These are phyloP conservation scores for Pulveroboletus sp. DNA, from an alignment of 768 basidiomycete genomes.

Conservation along the genomic window DNA sequence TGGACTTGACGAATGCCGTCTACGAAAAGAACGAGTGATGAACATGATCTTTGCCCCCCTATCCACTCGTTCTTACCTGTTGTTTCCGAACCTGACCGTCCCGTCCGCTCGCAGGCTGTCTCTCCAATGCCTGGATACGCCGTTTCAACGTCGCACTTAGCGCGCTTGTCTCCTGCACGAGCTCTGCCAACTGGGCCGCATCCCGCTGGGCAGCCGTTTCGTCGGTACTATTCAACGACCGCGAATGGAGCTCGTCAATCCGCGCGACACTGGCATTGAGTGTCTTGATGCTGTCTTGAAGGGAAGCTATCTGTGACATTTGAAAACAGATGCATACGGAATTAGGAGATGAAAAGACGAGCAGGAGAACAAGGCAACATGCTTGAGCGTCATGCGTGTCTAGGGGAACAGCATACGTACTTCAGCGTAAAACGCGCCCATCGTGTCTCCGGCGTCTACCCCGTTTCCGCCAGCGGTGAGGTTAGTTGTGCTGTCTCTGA, in stretches of 20 bases:
- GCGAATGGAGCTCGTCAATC: slow-evolving; percentile 70
- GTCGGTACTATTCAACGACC: slow-evolving; percentile 72
- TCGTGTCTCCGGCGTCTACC: slow-evolving; percentile 47
- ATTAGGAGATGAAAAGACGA: not conserved
- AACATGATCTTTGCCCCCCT: slow-evolving; percentile 4
- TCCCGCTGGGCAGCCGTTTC: slow-evolving; percentile 60
- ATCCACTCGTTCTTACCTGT: slow-evolving; percentile 44
- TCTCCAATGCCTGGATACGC: slow-evolving; percentile 67
- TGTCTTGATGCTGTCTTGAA: slow-evolving; percentile 64
- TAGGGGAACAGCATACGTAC: slow-evolving; percentile 34
- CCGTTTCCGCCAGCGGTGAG: slow-evolving; percentile 34
- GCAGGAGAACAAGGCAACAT: not conserved
- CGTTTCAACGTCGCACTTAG: slow-evolving; percentile 66
- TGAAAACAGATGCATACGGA: not conserved
- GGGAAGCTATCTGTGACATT: slow-evolving; percentile 56
- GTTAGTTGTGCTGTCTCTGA: slow-evolving; percentile 54
- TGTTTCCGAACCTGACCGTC: slow-evolving; percentile 74
- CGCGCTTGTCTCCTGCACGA: slow-evolving; percentile 67
- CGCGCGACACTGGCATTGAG: slow-evolving; percentile 67
- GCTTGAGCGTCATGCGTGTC: not conserved
- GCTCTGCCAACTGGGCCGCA: slow-evolving; percentile 57
- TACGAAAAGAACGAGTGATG: slow-evolving; percentile 22
- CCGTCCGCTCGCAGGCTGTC: slow-evolving; percentile 56
- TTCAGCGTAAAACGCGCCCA: slow-evolving; percentile 72
- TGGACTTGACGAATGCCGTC: slow-evolving; percentile 62